Evolutionary conservation across 768 basidiomycete genomes (phyloP).

Genomic region (Astraeus odoratus): DNA sequence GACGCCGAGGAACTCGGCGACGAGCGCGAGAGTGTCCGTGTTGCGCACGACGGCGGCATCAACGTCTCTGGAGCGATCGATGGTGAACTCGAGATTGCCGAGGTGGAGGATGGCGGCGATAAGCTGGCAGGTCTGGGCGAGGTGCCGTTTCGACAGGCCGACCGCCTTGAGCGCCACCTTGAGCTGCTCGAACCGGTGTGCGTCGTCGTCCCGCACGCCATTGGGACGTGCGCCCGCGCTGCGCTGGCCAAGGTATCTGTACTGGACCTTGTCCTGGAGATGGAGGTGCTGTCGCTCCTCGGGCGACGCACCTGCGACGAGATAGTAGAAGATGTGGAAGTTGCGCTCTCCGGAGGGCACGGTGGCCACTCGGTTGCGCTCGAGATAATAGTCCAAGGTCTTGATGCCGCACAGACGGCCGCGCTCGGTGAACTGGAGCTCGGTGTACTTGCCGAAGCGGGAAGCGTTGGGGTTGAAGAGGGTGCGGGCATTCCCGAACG

Average conservation of each 20-base stretch:
- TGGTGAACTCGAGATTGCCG: constrained; percentile 88
- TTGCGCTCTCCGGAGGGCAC: constrained; percentile 90
- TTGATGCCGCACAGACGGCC: constrained; percentile 87
- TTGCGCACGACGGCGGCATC: constrained; percentile 93
- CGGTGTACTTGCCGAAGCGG: constrained; percentile 96
- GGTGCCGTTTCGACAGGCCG: constrained; percentile 89
- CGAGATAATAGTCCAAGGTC: constrained; percentile 94
- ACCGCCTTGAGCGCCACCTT: constrained; percentile 91
- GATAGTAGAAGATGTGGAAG: constrained; percentile 97
- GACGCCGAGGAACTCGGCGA: constrained; percentile 89
- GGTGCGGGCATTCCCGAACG: constrained; percentile 90
- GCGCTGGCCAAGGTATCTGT: constrained; percentile 81
- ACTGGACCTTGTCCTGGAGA: constrained; percentile 71
- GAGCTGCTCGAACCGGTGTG: constrained; percentile 85
- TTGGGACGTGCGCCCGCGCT: constrained; percentile 36
- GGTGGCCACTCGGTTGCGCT: constrained; percentile 82
- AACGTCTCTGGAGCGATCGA: constrained; percentile 77
- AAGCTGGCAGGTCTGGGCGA: constrained; percentile 93
- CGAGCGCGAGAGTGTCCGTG: constrained; percentile 69
- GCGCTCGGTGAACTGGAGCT: constrained; percentile 92
- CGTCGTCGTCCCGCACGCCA: constrained; percentile 68
- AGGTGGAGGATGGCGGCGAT: constrained; percentile 94
- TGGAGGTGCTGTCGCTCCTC: constrained; percentile 90
- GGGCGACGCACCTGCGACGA: constrained; percentile 80
- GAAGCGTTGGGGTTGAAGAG: constrained; percentile 94